Percentiles rank a stretch among this genome's conserved stretches.
phyloP scores from a whole-genome alignment of 305 asterid genomes.

The Fraxinus baroniana region DNA sequence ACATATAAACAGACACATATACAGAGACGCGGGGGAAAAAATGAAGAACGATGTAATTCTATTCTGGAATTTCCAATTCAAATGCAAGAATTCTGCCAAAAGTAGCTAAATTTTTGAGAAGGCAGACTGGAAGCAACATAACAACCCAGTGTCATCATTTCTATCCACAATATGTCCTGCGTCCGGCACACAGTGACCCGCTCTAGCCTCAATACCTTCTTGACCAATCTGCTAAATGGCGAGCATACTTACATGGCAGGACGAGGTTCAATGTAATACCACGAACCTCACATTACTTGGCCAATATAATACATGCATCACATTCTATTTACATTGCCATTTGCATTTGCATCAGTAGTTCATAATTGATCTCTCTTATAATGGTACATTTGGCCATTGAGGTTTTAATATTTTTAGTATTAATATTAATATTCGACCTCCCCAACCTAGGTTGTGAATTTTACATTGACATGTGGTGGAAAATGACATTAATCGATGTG shows the following conservation, averaged over 20 bases:
- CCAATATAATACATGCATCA: neutral
- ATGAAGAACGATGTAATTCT: neutral
- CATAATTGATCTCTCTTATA: neutral
- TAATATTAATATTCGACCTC: too few species aligned
- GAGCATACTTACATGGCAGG: neutral
- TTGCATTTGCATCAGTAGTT: neutral
- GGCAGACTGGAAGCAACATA: neutral
- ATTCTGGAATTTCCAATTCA: neutral
- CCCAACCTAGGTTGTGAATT: neutral
- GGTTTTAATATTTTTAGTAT: neutral
- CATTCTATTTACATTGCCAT: neutral
- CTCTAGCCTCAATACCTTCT: neutral
- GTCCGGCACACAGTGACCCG: neutral
- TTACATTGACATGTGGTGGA: neutral
- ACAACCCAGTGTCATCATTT: neutral
- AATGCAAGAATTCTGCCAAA: neutral
- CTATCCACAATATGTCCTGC: neutral
- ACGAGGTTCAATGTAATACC: neutral
- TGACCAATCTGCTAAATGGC: neutral
- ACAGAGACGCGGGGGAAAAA: neutral
- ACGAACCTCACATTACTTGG: neutral
- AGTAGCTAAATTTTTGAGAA: neutral
- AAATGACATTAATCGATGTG: neutral
- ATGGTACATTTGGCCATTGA: neutral
- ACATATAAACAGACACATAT: neutral